phyloP scores from a whole-genome alignment of 306 rosid genomes.

The Lathyrus sativus region DNA sequence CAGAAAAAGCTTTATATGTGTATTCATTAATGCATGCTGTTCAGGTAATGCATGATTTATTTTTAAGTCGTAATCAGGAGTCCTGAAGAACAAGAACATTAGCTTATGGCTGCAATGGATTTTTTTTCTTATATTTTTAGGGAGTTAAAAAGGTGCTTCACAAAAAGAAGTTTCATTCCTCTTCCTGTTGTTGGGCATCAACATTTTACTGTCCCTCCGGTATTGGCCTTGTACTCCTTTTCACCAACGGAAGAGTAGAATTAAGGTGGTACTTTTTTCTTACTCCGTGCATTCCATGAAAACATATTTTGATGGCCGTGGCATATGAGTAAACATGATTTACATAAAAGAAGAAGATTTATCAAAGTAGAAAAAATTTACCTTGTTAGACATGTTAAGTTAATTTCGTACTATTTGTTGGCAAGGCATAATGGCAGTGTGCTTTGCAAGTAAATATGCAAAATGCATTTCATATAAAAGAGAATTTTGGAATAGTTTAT shows the following conservation, averaged over 20 bases:
- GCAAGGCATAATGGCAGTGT: background rate
- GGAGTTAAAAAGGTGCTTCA: constrained; percentile 84
- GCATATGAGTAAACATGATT: background rate
- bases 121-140: constrained; percentile 45
- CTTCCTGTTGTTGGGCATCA: constrained; percentile 90
- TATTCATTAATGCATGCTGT: constrained; percentile 71
- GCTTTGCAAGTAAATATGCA: constrained; percentile 1
- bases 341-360: background rate
- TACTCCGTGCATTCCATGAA: constrained; percentile 4
- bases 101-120: constrained; percentile 20
- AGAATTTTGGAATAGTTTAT: background rate
- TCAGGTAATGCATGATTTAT: constrained; percentile 60
- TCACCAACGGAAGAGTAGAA: constrained; percentile 69
- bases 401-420: background rate
- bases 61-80: background rate
- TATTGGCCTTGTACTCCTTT: constrained; percentile 70
- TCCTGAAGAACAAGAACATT: constrained; percentile 17
- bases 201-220: constrained; percentile 56
- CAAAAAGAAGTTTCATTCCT: constrained; percentile 83
- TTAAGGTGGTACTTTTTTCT: constrained; percentile 58
- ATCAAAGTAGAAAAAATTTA: background rate
- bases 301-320: background rate
- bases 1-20: constrained; percentile 85
- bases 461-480: background rate
- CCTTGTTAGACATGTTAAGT: background rate